Conservation (phyloP, 169 alveolate genomes). For the Plasmodium chabaudi region DNA sequence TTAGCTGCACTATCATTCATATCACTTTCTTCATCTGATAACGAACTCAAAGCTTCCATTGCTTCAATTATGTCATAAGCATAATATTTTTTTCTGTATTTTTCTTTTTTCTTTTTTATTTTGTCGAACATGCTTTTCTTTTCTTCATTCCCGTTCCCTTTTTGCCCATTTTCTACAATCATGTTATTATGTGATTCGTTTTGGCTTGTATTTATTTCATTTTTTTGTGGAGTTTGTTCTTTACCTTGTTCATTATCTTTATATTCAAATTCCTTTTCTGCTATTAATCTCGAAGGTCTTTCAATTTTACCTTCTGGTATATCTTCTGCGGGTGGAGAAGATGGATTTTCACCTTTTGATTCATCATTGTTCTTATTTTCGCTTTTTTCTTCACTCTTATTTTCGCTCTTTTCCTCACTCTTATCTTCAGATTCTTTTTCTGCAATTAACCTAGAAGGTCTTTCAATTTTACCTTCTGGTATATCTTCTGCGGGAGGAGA, state of each 20-base stretch:
- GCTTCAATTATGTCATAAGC: constrained; percentile 9
- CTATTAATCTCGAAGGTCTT: background rate
- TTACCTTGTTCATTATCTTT: background rate
- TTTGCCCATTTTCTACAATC: background rate
- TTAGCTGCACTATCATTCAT: background rate
- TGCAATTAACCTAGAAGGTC: no score
- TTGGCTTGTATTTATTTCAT: background rate
- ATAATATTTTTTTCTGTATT: background rate
- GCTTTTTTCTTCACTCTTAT: background rate
- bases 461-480: no score
- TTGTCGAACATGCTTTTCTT: background rate
- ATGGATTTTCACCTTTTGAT: background rate
- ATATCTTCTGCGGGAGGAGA: no score
- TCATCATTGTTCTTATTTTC: background rate
- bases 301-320: background rate
- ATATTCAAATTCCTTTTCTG: background rate
- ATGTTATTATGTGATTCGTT: background rate
- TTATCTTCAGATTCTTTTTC: background rate
- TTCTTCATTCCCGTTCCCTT: background rate
- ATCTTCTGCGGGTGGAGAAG: no score
- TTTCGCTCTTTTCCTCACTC: background rate
- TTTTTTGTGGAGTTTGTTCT: background rate
- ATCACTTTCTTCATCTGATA: background rate
- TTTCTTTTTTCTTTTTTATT: constrained; percentile 3
- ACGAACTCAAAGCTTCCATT: background rate